Evolutionary conservation across 1,139 yeast genomes (phyloP).

Genomic region (Suhomyces taliae): DNA sequence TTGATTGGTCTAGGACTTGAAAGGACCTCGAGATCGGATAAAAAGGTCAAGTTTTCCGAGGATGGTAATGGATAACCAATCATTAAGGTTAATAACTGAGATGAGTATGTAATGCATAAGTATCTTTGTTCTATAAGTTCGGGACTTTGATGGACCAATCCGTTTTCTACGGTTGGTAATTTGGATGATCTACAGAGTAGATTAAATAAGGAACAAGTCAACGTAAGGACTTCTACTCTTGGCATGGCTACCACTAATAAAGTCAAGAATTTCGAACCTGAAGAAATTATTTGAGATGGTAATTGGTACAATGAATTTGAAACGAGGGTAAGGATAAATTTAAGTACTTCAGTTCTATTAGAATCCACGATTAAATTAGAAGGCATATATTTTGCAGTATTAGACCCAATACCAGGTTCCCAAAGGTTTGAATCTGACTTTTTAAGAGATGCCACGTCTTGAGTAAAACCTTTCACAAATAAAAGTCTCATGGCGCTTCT

Average conservation of each 20-base stretch:
- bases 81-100: slow-evolving; percentile 64
- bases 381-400: slow-evolving; percentile 35
- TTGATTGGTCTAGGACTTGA: slow-evolving; percentile 40
- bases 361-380: slow-evolving; percentile 58
- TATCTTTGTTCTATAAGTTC: slow-evolving; percentile 49
- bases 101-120: slow-evolving; percentile 53
- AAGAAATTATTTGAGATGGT: slow-evolving; percentile 43
- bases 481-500: slow-evolving; percentile 30
- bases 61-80: slow-evolving; percentile 65
- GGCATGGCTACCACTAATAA: slow-evolving; percentile 55
- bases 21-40: slow-evolving; percentile 29
- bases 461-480: slow-evolving; percentile 63
- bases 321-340: slow-evolving; percentile 60
- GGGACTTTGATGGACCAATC: slow-evolving; percentile 22
- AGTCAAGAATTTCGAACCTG: slow-evolving; percentile 62
- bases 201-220: slow-evolving; percentile 72
- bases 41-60: slow-evolving; percentile 42
- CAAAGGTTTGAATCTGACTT: slow-evolving; percentile 37
- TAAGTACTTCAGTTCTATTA: slow-evolving; percentile 66
- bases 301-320: slow-evolving; percentile 61
- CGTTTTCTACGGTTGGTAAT: slow-evolving; percentile 36
- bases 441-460: slow-evolving; percentile 21
- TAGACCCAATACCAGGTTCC: slow-evolving; percentile 75
- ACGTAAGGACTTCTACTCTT: slow-evolving; percentile 47
- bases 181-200: slow-evolving; percentile 45